Base-by-base conservation (phyloP, 192 early-diverging fungal species). In the Coemansia sp. region DNA sequence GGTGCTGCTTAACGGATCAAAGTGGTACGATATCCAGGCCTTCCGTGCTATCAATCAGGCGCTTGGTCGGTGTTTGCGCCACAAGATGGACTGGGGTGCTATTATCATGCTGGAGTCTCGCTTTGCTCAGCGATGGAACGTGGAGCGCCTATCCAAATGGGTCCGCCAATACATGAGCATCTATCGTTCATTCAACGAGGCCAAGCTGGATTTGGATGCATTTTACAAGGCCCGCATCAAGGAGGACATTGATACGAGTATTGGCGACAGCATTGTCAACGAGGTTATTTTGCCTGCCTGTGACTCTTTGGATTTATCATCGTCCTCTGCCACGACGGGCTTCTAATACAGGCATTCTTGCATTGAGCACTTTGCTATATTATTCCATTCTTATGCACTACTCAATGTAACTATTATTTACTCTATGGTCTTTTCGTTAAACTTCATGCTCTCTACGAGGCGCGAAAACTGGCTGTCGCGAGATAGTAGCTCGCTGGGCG, bases 21-120 rank as follows among this genome's bases (percentile, higher is more conserved):
- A 70, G 51, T 87, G 87, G 87, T 86, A 86, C 50, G 79, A 84
- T 3, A 83, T 79, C 33, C 85, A 86, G 67, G 85, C 87, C 0
- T 88, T 83, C 38, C 78, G 87, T 0, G 87, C 87, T 3, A 63
- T 83, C 18, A 88, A 86, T 68, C 87, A 88, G 67, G 84, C 85
- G 2, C 62, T 88, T 5, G 87, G 87, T 16, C 76, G 87, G 10
- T 86, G 87, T 53, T 73, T 88, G 46, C 76, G 87, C 2, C 87
- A 88, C 60, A 71, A 68, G 13, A 61, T 63, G 13, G 87, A 88
- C 42, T 88, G 87, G 87, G 87, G 87, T 1, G 81, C 72, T 4
- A 77, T 88, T n/a, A 72, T 86, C n/a, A 73, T 88, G 71, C 74
- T 88, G 0, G 86, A 88, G n/a, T 40, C 72, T 8, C 70, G 86